Base-by-base conservation (phyloP, 495 filamentous ascomycete species). In the Trichoderma parareesei region DNA sequence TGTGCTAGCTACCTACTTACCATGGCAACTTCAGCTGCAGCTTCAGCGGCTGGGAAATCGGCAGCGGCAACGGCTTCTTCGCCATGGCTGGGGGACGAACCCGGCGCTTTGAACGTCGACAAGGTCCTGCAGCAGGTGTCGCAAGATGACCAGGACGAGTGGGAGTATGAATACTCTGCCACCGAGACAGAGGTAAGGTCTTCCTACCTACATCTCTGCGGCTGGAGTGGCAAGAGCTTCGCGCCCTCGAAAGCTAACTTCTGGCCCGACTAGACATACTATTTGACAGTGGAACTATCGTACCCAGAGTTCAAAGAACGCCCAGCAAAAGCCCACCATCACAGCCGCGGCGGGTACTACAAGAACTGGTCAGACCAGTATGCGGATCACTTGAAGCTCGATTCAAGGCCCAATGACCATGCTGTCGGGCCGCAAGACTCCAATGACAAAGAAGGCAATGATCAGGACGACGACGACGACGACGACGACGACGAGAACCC, bases 91-190 rank as follows among this genome's bases (percentile, higher is more conserved):
- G 53, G 18, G 7, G 27, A 57, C 2, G 53, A 57, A 8, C 8
- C 53, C 11, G 53, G 53, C 16, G 53, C 53, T 37, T 37, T 57
- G 27, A 11, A 37, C 18, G 53, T 57, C 53, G 53, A 57, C 9
- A 33, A 10, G 4, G 14, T 57, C 53, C 14, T 57, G 53, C 20
- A 57, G 27, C 53, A 57, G 27, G 53, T 57, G 0, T 33, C 53
- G 20, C 33, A 70, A 38, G 79, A 81, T 1, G 72, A 79, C 60
- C 75, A 78, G 35, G 76, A 80, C 16, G 82, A 82, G 60, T 85
- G 81, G 82, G 82, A 85, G 64, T 84, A 84, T 66, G 82, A 85
- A 60, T 85, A 85, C 67, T 85, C 82, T 0, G 69, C 75, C 8
- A 82, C 81, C 2, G 81, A 85, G 65, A 82, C 74, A n/a, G 82